Conservation (phyloP, 352 stramenopile genomes). For the Lagenidium giganteum region DNA sequence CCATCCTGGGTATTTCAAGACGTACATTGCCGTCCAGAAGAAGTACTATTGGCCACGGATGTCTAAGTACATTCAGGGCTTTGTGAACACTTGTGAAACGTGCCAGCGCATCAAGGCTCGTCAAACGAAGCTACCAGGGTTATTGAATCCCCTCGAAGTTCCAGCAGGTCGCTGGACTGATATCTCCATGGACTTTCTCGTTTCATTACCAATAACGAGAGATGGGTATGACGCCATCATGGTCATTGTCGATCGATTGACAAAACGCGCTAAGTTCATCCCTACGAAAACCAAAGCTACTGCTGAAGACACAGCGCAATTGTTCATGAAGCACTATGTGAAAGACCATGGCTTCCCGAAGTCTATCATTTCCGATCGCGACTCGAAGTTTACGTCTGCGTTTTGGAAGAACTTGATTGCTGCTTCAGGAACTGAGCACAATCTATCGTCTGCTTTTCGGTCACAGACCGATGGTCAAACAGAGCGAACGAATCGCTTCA, state of each 20-base stretch:
- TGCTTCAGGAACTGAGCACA: not conserved
- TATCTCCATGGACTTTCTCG: slow-evolving; percentile 21
- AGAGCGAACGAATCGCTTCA: slow-evolving; percentile 5
- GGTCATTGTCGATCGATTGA: slow-evolving; percentile 7
- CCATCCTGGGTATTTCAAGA: not conserved
- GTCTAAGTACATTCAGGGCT: slow-evolving; percentile 4
- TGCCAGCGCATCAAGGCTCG: slow-evolving; percentile 8
- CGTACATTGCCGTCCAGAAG: not conserved
- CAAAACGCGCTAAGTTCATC: slow-evolving; percentile 7
- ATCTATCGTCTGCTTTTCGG: slow-evolving; percentile 1
- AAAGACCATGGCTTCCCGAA: slow-evolving; percentile 3
- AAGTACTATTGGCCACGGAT: slow-evolving; percentile 15
- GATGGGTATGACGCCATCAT: slow-evolving; percentile 2
- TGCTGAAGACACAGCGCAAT: not conserved
- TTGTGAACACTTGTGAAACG: slow-evolving; percentile 15
- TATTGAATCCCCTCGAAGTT: slow-evolving; percentile 13
- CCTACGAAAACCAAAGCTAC: not conserved
- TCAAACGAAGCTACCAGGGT: slow-evolving; percentile 6
- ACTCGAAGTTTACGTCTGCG: slow-evolving; percentile 1
- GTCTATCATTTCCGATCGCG: slow-evolving; percentile 7
- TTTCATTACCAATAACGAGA: slow-evolving; percentile 1
- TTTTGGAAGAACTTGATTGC: slow-evolving; percentile 6
- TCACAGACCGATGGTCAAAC: slow-evolving; percentile 8
- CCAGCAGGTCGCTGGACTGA: slow-evolving; percentile 4
- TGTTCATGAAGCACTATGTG: not conserved